Evolutionary conservation across 2,329 filamentous ascomycete genomes (phyloP).

Genomic region (Penicillium sclerotigenum): DNA sequence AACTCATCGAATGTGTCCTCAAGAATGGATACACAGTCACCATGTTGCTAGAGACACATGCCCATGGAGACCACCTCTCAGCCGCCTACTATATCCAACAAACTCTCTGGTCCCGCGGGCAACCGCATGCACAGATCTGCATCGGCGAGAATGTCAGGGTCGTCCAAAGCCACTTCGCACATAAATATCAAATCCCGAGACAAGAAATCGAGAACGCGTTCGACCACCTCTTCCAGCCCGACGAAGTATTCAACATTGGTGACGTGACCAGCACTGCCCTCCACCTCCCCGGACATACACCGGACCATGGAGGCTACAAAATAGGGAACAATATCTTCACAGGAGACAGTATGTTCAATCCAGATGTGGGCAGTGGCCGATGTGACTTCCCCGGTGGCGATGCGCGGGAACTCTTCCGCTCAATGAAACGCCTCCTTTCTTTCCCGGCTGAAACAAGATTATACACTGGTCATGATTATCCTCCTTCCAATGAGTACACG

Average conservation of each 20-base stretch:
- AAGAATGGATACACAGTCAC: conserved; percentile 47
- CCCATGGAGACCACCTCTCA: conserved; percentile 59
- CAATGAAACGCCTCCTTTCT: conserved; percentile 43
- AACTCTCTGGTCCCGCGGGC: conserved; percentile 31
- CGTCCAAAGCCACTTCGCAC: conserved; percentile 52
- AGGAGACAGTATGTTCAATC: conserved; percentile 53
- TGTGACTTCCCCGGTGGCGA: conserved; percentile 55
- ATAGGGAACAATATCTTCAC: conserved; percentile 51
- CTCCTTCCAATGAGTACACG: conserved; percentile 24
- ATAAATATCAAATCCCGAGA: conserved; percentile 47
- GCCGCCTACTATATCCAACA: conserved; percentile 56
- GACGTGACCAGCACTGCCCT: conserved; percentile 46
- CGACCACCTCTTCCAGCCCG: conserved; percentile 53
- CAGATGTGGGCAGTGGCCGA: conserved; percentile 50
- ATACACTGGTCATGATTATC: conserved; percentile 56
- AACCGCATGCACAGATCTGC: conserved; percentile 47
- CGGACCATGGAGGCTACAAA: conserved; percentile 59
- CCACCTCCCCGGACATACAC: conserved; percentile 60
- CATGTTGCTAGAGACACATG: conserved; percentile 59
- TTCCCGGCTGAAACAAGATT: conserved; percentile 45
- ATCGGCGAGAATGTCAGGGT: conserved; percentile 55
- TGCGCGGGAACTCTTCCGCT: conserved; percentile 43
- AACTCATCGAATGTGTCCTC: conserved; percentile 44
- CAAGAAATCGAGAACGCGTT: conserved; percentile 50
- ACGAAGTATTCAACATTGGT: conserved; percentile 54